phyloP scores from a whole-genome alignment of 2,329 filamentous ascomycete genomes.

The Coniochaeta pulveracea region DNA sequence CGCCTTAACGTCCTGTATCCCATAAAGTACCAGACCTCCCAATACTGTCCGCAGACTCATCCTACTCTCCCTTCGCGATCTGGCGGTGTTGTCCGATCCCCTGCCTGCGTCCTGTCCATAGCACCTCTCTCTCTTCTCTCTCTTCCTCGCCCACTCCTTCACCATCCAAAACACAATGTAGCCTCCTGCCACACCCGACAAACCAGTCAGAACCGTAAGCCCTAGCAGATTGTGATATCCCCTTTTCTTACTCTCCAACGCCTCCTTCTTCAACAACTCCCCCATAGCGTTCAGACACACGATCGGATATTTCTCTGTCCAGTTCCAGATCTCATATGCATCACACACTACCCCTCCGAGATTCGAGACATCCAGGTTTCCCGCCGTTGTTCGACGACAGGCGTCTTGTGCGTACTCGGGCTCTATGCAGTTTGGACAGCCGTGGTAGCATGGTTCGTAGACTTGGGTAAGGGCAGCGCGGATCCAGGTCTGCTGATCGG shows the following conservation, averaged over 20 bases:
- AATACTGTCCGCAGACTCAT: neutral
- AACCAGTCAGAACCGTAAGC: constrained; percentile 8
- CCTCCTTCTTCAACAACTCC: neutral
- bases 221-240: constrained; percentile 8
- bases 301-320: constrained; percentile 11
- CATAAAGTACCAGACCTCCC: neutral
- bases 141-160: constrained; percentile 6
- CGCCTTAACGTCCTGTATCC: constrained; percentile 1
- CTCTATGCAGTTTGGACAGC: constrained; percentile 11
- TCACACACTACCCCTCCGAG: constrained; percentile 8
- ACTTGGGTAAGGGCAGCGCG: constrained; percentile 8
- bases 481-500: constrained; percentile 8
- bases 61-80: neutral
- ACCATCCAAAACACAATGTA: constrained; percentile 5
- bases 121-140: neutral
- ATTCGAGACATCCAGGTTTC: constrained; percentile 5
- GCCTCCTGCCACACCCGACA: constrained; percentile 7
- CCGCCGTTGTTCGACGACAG: constrained; percentile 9
- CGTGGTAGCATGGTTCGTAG: constrained; percentile 13
- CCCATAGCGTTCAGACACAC: constrained; percentile 6
- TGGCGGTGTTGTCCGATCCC: neutral
- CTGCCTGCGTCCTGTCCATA: neutral
- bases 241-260: constrained; percentile 7
- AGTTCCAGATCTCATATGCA: constrained; percentile 13
- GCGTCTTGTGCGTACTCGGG: constrained; percentile 10